These are phyloP conservation scores for Aspergillus tanneri DNA, from an alignment of 2,329 filamentous ascomycete species.

Conservation along the genomic window DNA sequence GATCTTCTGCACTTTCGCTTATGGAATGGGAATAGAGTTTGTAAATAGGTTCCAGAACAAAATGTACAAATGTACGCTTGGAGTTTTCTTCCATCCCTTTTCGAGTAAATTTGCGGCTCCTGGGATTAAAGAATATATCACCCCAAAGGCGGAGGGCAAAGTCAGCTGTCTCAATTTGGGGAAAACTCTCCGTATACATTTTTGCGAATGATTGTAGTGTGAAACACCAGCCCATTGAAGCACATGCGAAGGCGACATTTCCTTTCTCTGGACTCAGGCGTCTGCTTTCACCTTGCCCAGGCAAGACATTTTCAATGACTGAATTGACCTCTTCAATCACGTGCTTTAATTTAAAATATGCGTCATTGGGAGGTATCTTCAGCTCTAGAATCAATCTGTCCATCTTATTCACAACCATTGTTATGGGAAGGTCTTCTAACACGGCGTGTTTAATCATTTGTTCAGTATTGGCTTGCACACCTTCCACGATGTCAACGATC, in stretches of 20 bases:
- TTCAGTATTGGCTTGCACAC: slow-evolving; percentile 98
- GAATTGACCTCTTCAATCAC: slow-evolving; percentile 99
- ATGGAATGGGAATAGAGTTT: slow-evolving; percentile 96
- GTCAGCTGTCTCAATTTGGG: slow-evolving; percentile 75
- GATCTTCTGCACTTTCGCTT: slow-evolving; percentile 80
- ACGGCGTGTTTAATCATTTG: slow-evolving; percentile 96
- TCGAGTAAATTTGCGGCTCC: slow-evolving; percentile 84
- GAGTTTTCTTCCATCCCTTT: slow-evolving; percentile 79
- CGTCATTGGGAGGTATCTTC: slow-evolving; percentile 88
- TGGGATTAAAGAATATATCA: slow-evolving; percentile 92
- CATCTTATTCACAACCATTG: slow-evolving; percentile 94
- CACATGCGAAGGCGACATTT: slow-evolving; percentile 95
- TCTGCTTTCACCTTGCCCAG: slow-evolving; percentile 73
- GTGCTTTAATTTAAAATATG: slow-evolving; percentile 98
- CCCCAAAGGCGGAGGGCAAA: slow-evolving; percentile 89
- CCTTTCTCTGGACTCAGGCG: slow-evolving; percentile 93
- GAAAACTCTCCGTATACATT: slow-evolving; percentile 90
- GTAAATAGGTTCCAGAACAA: slow-evolving; percentile 94
- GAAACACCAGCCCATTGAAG: slow-evolving; percentile 94
- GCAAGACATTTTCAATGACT: slow-evolving; percentile 82
- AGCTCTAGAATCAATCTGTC: slow-evolving; percentile 91
- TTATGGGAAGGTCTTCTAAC: slow-evolving; percentile 82
- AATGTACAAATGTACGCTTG: slow-evolving; percentile 87
- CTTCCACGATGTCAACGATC: slow-evolving; percentile 94
- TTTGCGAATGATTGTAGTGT: slow-evolving; percentile 90